Evolutionary conservation across 148 eudicot genomes (phyloP).

Genomic region (Agrostemma githago): DNA sequence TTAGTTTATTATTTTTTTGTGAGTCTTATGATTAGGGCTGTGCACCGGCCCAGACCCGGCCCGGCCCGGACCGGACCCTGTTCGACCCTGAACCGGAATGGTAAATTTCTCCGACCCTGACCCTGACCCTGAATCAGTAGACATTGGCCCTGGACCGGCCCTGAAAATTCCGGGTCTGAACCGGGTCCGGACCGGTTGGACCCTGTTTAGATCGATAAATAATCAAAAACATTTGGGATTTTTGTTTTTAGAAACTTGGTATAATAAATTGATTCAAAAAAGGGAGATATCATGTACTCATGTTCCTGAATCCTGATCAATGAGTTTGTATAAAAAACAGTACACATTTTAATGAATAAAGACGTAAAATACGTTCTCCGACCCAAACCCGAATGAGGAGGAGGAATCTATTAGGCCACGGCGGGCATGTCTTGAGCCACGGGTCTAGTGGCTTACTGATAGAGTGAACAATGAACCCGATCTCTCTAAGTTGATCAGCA

Average conservation of each 20-base stretch:
- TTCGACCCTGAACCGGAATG: no score
- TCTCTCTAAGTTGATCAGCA: conserved; percentile 44
- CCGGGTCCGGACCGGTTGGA: no score
- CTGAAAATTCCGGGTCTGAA: no score
- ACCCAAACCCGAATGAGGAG: background rate
- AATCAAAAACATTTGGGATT: background rate
- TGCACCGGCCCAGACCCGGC: no score
- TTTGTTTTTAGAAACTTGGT: background rate
- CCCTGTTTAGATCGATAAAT: background rate
- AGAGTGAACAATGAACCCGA: conserved; percentile 72
- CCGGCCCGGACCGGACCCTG: no score
- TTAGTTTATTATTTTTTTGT: no score
- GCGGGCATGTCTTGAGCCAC: conserved; percentile 79
- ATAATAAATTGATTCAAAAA: conserved; percentile 11
- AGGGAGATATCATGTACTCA: conserved; percentile 3
- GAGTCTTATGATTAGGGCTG: no score
- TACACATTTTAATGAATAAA: conserved; percentile 4
- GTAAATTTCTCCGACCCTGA: no score
- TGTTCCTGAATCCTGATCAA: conserved; percentile 4
- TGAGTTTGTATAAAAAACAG: conserved; percentile 7
- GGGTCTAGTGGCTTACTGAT: conserved; percentile 80
- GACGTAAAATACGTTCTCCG: conserved; percentile 4
- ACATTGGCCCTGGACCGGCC: no score
- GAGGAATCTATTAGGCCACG: conserved; percentile 31
- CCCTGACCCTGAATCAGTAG: no score